A percentile compares a stretch with the other conserved stretches of the same genome.
These are phyloP conservation scores for Exophiala phaeomuriformis DNA, from an alignment of 2,329 filamentous ascomycete genomes.

Conservation along the genomic window DNA sequence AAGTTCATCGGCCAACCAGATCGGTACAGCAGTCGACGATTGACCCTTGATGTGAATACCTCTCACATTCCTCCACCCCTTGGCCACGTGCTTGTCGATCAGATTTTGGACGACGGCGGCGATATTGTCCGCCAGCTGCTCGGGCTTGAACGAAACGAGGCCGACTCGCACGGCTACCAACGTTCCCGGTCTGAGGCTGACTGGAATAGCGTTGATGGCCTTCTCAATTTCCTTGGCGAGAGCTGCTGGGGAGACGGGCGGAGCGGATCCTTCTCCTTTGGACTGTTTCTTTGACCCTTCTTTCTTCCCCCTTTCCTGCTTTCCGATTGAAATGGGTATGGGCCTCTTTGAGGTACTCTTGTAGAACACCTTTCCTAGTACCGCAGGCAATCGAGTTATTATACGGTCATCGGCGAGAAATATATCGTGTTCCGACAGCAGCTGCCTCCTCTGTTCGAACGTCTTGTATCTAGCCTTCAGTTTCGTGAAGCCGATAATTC, in stretches of 20 bases:
- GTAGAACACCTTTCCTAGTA: slow-evolving; percentile 90
- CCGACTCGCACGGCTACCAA: slow-evolving; percentile 77
- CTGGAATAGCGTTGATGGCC: slow-evolving; percentile 67
- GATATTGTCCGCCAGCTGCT: slow-evolving; percentile 75
- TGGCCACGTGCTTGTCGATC: slow-evolving; percentile 71
- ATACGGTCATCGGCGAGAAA: slow-evolving; percentile 92
- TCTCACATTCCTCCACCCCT: slow-evolving; percentile 81
- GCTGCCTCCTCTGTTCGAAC: slow-evolving; percentile 78
- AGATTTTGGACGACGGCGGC: slow-evolving; percentile 62
- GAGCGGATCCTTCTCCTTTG: slow-evolving; percentile 39
- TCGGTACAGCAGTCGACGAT: slow-evolving; percentile 79
- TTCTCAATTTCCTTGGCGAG: slow-evolving; percentile 76
- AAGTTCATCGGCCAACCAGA: slow-evolving; percentile 88
- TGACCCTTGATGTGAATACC: slow-evolving; percentile 85
- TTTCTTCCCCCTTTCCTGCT: slow-evolving; percentile 54
- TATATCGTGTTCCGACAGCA: slow-evolving; percentile 79
- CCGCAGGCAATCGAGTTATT: slow-evolving; percentile 60
- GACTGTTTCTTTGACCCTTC: slow-evolving; percentile 39
- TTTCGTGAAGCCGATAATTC: slow-evolving; percentile 75
- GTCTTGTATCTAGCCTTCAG: slow-evolving; percentile 82
- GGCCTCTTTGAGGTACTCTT: slow-evolving; percentile 75
- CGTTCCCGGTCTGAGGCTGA: slow-evolving; percentile 69
- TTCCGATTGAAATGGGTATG: slow-evolving; percentile 68
- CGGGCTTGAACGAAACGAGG: slow-evolving; percentile 62
- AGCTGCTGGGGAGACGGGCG: slow-evolving; percentile 53